Conservation (phyloP, 306 rosid species). For the Malus domestica region ASM211411v1 NC_041798.1:34566501-34567000, state of each 20-base stretch:
- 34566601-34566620: constrained; percentile 74
- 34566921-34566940: background rate
- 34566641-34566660: constrained; percentile 65
- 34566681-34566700: constrained; percentile 79
- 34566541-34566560: background rate
- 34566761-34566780: constrained; percentile 34
- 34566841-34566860: constrained; percentile 81
- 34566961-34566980: constrained; percentile 46
- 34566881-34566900: constrained; percentile 12
- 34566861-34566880: background rate
- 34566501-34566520: background rate
- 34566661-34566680: constrained; percentile 75
- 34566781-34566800: constrained; percentile 37
- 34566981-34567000: constrained; percentile 76
- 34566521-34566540: background rate
- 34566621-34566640: constrained; percentile 57
- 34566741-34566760: constrained; percentile 33
- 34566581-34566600: background rate
- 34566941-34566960: constrained; percentile 67
- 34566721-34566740: constrained; percentile 66
- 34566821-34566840: constrained; percentile 78
- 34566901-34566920: constrained; percentile 1
- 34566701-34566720: constrained; percentile 71
- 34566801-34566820: constrained; percentile 52
- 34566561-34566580: background rate